phyloP scores from a whole-genome alignment of 306 rosid species.

The Vachellia pachyceras region DNA sequence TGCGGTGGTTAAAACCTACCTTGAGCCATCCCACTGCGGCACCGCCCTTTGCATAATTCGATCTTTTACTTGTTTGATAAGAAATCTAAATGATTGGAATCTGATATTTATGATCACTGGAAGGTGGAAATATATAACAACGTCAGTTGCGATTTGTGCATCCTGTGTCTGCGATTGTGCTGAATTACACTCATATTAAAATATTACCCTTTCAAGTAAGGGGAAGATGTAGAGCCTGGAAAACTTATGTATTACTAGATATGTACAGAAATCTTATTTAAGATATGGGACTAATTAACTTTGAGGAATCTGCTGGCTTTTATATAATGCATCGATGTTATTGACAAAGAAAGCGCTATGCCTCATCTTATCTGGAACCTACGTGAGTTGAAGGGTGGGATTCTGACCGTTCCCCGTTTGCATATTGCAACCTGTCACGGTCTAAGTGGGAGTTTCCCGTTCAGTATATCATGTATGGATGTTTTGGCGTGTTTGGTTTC shows the following conservation, averaged over 20 bases:
- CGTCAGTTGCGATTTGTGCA: constrained; percentile 13
- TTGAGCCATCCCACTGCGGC: background rate
- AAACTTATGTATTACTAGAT: background rate
- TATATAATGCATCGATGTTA: background rate
- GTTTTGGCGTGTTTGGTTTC: constrained; percentile 14
- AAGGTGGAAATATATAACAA: background rate
- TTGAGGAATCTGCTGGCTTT: background rate
- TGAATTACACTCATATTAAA: background rate
- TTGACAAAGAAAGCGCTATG: background rate
- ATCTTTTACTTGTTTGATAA: background rate
- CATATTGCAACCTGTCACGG: background rate
- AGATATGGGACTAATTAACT: constrained; percentile 25
- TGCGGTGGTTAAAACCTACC: constrained; percentile 6
- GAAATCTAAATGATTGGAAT: background rate
- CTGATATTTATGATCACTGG: background rate
- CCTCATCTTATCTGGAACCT: background rate
- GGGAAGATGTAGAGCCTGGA: background rate
- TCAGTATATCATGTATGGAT: background rate
- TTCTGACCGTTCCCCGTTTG: constrained; percentile 24
- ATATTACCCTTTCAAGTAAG: background rate
- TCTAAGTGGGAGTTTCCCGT: background rate
- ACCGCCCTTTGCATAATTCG: background rate
- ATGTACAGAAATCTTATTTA: background rate
- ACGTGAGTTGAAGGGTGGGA: background rate
- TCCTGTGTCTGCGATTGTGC: constrained; percentile 10